Evolutionary conservation across 2,329 filamentous ascomycete genomes (phyloP), one percentile per base, ranked within the genome.

Genomic region (Sclerotinia nivalis): DNA sequence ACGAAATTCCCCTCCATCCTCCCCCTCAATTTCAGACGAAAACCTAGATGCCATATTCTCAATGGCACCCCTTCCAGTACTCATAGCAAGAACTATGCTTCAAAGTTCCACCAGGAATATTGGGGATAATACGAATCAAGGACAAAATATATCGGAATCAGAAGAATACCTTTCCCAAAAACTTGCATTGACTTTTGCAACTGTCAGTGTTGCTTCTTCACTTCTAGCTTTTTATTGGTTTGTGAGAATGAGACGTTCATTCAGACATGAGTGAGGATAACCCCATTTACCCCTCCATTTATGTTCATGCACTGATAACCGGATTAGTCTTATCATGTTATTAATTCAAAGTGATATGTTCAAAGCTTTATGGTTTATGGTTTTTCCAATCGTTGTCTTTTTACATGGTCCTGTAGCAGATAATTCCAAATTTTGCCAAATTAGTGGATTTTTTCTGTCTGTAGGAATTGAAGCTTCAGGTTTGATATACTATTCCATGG

Each of bases 261-360:
- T 93, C 78, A 87, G 91, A 59, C 90, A 93, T 78, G 88, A 90
- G 88, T 89, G 81, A 81, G 86, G 64, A n/a, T 54, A 25, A n/a
- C 49, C 28, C 54, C 40, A 59, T 59, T 20, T 62, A 22, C 37
- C 58, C 28, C 45, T 62, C 25, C 37, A 31, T 49, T 58, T n/a
- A 50, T 50, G 37, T 55, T 70, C 34, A 47, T 40, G 25, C 56
- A 34, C 73, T 66, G 31, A 64, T 64, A 65, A 25, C 59, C 56
- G 1, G 40, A 22, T 15, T 72, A 92, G 90, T 72, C 84, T 95
- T 68, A 90, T 95, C 70, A 88, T 94, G 84, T 80, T 93, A 52
- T 82, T 94, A 20, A 88, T 95, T 60, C 84, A 88, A 71, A 90
- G 89, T 74, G 91, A 93, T 78, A 85, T 91, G 76, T 86, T 89